phyloP scores from a whole-genome alignment of 805 yeast genomes.

The Wickerhamiella azymoides region DNA sequence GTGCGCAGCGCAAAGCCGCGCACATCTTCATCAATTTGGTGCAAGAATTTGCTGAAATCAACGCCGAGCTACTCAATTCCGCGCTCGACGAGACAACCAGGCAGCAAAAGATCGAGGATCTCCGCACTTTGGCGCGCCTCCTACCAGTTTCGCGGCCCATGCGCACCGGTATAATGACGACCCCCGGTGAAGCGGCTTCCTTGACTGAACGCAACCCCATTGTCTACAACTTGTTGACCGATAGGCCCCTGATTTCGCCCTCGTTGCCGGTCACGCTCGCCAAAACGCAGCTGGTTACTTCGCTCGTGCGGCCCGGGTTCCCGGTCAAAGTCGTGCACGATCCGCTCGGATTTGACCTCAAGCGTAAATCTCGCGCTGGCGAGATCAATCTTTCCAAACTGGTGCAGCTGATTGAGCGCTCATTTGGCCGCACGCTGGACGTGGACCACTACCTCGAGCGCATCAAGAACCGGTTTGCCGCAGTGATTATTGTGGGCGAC shows the following conservation, averaged over 20 bases:
- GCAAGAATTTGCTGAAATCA: slow-evolving; percentile 63
- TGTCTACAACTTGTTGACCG: slow-evolving; percentile 79
- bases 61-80: slow-evolving; percentile 43
- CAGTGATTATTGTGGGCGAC: slow-evolving; percentile 76
- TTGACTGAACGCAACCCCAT: slow-evolving; percentile 56
- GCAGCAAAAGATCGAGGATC: slow-evolving; percentile 38
- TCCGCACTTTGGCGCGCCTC: slow-evolving; percentile 48
- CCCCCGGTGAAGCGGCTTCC: slow-evolving; percentile 57
- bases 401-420: slow-evolving; percentile 52
- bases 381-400: slow-evolving; percentile 44
- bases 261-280: slow-evolving; percentile 61
- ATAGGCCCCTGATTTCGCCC: slow-evolving; percentile 78
- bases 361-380: slow-evolving; percentile 28
- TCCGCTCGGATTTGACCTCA: slow-evolving; percentile 29
- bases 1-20: slow-evolving; percentile 58
- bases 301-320: slow-evolving; percentile 67
- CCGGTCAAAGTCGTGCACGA: slow-evolving; percentile 34
- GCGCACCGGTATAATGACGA: slow-evolving; percentile 77
- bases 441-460: slow-evolving; percentile 52
- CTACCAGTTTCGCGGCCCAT: slow-evolving; percentile 37
- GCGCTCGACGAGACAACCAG: slow-evolving; percentile 14
- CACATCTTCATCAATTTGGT: slow-evolving; percentile 77
- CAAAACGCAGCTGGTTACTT: slow-evolving; percentile 50
- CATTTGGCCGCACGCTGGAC: slow-evolving; percentile 61
- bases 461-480: slow-evolving; percentile 53